Evolutionary conservation across 352 stramenopile species (phyloP).

Genomic region (Aphanomyces astaci): DNA sequence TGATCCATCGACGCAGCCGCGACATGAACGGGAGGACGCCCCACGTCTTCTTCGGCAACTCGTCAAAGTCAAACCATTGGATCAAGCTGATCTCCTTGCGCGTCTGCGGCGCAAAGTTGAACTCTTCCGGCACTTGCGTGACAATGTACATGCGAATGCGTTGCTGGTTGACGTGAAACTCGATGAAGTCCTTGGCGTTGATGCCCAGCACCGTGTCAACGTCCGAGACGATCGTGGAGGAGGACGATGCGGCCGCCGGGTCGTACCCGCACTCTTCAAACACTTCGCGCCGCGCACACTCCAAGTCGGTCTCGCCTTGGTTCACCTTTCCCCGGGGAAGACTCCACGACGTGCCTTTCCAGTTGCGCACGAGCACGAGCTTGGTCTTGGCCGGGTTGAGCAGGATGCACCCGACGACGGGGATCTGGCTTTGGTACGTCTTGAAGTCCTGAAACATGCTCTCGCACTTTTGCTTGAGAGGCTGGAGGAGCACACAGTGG

Average conservation of each 20-base stretch:
- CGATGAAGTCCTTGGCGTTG: slow-evolving; percentile 65
- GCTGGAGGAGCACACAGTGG: slow-evolving; percentile 81
- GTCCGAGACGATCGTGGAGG: slow-evolving; percentile 1
- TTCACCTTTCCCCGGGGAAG: slow-evolving; percentile 92
- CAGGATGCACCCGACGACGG: slow-evolving; percentile 91
- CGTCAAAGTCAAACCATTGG: slow-evolving; percentile 85
- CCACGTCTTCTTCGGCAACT: slow-evolving; percentile 90
- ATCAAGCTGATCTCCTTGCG: slow-evolving; percentile 93
- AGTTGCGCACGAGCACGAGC: slow-evolving; percentile 87
- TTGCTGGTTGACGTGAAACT: slow-evolving; percentile 83
- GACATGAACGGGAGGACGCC: slow-evolving; percentile 91
- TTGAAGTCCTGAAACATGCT: slow-evolving; percentile 91
- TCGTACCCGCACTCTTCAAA: slow-evolving; percentile 89
- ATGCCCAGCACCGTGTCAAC: slow-evolving; percentile 69
- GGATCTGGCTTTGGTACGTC: slow-evolving; percentile 91
- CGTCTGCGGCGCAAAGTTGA: slow-evolving; percentile 88
- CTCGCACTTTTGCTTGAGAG: slow-evolving; percentile 80
- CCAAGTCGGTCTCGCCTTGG: slow-evolving; percentile 80
- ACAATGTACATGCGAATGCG: slow-evolving; percentile 91
- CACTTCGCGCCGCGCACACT: slow-evolving; percentile 86
- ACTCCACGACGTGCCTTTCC: slow-evolving; percentile 88
- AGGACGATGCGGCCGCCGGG: slow-evolving; percentile 26
- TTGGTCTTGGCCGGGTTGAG: slow-evolving; percentile 81
- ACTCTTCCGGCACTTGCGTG: slow-evolving; percentile 83
- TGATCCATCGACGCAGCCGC: slow-evolving; percentile 86